Base-by-base conservation (phyloP, 108 stramenopile genomes). In the Seminavis robusta region DNA sequence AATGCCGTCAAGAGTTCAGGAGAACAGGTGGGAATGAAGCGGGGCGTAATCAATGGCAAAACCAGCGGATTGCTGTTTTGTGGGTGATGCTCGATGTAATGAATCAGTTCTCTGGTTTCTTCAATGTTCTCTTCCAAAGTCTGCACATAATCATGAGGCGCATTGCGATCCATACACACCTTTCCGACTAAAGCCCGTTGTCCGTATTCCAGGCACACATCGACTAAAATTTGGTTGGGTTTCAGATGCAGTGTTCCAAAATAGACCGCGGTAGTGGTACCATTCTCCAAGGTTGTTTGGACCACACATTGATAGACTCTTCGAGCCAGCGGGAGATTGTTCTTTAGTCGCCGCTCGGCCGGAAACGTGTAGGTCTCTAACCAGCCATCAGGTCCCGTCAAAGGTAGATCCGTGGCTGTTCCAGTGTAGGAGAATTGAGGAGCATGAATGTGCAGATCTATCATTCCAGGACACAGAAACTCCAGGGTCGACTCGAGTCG, bases 111-210 rank as follows among this genome's bases (percentile, higher is more conserved):
- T 55, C 70, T 64, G 0, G 81, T 74, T 40, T 80, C 80, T 21
- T 48, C 20, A 32, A 71, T 32, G n/a, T 57, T 74, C 24, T 68
- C 42, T 32, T 76, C 61, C 23, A 74, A 74, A 13, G 74, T 59
- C 58, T 88, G 84, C 11, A 42, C n/a, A 39, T 80, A 79, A 33
- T 63, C 49, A n/a, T 55, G 47, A 30, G 78, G 83, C 26, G 55
- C 36, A 61, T 88, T 80, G n/a, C 81, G 69, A 54, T 88, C 87
- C 87, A 88, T 88, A 64, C 69, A 61, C 33, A 88, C 87, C 59
- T 88, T 88, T 8, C 86, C 86, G n/a, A 88, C 74, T 31, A 77
- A 56, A 3, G 83, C 83, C n/a, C 86, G 70, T 42, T 83, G 81
- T n/a, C 83, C 83, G 11, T 46, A 41, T 8, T 55, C 39, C n/a